These are phyloP conservation scores for Lophiotrema nucula DNA, from an alignment of 495 filamentous ascomycete genomes.

Conservation along the genomic window DNA sequence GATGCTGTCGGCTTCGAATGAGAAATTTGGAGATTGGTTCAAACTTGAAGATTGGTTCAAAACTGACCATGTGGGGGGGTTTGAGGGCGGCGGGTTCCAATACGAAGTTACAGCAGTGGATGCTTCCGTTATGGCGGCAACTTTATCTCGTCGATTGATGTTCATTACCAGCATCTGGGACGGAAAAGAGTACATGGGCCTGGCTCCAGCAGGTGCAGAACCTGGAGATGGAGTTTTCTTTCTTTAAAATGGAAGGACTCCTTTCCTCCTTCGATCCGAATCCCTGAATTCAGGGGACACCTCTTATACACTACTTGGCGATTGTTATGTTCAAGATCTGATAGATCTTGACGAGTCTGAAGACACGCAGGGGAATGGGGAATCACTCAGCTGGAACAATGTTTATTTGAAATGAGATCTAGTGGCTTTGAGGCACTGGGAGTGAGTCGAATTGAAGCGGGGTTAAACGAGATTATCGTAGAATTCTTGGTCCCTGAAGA, in stretches of 20 bases:
- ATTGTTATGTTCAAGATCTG: too few relatives aligned
- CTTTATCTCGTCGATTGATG: not conserved
- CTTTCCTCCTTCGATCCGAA: not conserved
- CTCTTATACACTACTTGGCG: too few relatives aligned
- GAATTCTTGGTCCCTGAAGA: too few relatives aligned
- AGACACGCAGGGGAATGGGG: too few relatives aligned
- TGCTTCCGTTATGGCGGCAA: not conserved
- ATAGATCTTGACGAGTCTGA: too few relatives aligned
- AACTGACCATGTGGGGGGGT: not conserved
- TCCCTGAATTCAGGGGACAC: too few relatives aligned
- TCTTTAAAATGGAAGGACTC: not conserved
- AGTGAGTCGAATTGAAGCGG: too few relatives aligned
- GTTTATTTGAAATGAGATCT: too few relatives aligned
- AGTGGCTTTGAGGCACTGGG: too few relatives aligned
- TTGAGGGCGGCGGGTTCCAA: not conserved
- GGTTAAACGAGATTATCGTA: too few relatives aligned
- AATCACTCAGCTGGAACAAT: too few relatives aligned
- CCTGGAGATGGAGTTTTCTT: not conserved
- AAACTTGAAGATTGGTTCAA: not conserved
- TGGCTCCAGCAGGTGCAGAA: not conserved
- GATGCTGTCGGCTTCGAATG: not conserved
- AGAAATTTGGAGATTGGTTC: not conserved
- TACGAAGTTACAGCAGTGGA: not conserved
- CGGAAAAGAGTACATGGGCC: not conserved
- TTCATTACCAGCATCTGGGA: too few relatives aligned